A percentile compares a stretch with the other conserved stretches of the same genome.
phyloP scores from a whole-genome alignment of 495 filamentous ascomycete species.

The Entonaema liquescens region DNA sequence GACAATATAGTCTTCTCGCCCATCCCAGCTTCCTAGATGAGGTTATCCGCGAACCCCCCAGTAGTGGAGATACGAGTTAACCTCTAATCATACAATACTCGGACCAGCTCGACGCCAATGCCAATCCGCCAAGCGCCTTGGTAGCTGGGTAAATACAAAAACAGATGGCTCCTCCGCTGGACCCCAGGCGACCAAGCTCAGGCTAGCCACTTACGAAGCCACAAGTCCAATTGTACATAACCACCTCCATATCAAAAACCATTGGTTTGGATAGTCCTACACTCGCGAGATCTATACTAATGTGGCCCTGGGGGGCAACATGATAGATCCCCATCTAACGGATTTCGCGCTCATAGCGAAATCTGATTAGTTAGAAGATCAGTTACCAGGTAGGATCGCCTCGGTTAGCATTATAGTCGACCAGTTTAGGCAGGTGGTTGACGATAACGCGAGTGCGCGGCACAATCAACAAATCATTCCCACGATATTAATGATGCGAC shows the following conservation, averaged over 20 bases:
- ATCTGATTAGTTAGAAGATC: neutral
- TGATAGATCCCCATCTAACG: neutral
- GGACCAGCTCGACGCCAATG: slow-evolving; percentile 16
- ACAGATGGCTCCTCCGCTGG: slow-evolving; percentile 13
- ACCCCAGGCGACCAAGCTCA: slow-evolving; percentile 7
- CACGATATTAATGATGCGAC: slow-evolving; percentile 23
- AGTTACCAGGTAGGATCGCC: neutral
- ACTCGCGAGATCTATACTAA: slow-evolving; percentile 4
- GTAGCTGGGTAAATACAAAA: slow-evolving; percentile 26
- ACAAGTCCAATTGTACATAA: neutral
- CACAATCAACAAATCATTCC: slow-evolving; percentile 22
- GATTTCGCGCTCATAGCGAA: neutral
- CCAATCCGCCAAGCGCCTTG: slow-evolving; percentile 17
- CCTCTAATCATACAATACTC: slow-evolving; percentile 24
- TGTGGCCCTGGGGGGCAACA: neutral
- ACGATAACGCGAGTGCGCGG: slow-evolving; percentile 19
- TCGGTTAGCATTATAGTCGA: neutral
- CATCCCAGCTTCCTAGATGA: slow-evolving; percentile 33
- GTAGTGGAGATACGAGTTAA: slow-evolving; percentile 19
- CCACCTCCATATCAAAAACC: neutral
- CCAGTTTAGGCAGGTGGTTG: slow-evolving; percentile 37
- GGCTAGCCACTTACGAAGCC: slow-evolving; percentile 1
- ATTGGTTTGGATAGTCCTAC: neutral
- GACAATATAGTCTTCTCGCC: neutral
- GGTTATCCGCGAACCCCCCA: slow-evolving; percentile 21